These are phyloP conservation scores for Sherardia arvensis DNA, from an alignment of 257 asterid species.

Conservation along the genomic window DNA sequence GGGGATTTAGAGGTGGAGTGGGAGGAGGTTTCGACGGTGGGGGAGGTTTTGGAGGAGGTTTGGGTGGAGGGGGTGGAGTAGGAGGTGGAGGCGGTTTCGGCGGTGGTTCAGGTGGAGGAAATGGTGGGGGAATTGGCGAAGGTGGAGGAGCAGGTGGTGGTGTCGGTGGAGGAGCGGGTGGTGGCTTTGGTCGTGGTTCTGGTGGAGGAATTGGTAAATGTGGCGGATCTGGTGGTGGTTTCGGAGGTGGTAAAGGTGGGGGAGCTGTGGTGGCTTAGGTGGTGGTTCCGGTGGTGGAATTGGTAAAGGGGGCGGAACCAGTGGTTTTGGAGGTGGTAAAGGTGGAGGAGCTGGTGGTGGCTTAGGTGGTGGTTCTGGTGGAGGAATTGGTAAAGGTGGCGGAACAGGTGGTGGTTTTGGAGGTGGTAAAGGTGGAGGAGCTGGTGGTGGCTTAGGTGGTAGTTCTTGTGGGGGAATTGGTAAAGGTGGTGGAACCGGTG, in stretches of 20 bases:
- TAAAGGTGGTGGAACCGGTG: conserved; percentile 1
- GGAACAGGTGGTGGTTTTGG: neutral
- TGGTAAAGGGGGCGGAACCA: neutral
- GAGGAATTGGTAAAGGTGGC: neutral
- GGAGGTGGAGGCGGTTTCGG: neutral
- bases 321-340: neutral
- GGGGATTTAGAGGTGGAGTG: neutral
- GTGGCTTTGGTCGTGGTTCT: neutral
- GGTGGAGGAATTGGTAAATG: conserved; percentile 4
- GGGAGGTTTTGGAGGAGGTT: neutral
- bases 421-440: neutral
- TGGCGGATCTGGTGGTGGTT: too few species aligned
- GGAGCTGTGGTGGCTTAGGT: neutral
- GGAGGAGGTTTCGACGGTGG: neutral
- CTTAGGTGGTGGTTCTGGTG: neutral
- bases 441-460: neutral
- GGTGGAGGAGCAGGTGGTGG: neutral
- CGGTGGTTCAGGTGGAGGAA: neutral
- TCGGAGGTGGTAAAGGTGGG: neutral
- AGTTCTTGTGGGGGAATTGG: neutral
- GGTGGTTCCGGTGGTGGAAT: neutral
- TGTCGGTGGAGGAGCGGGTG: neutral
- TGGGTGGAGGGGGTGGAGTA: neutral
- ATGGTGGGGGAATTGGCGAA: neutral
- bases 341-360: neutral